Conservation (phyloP, 139 green algal genomes). For the Asterochloris sp. region DNA sequence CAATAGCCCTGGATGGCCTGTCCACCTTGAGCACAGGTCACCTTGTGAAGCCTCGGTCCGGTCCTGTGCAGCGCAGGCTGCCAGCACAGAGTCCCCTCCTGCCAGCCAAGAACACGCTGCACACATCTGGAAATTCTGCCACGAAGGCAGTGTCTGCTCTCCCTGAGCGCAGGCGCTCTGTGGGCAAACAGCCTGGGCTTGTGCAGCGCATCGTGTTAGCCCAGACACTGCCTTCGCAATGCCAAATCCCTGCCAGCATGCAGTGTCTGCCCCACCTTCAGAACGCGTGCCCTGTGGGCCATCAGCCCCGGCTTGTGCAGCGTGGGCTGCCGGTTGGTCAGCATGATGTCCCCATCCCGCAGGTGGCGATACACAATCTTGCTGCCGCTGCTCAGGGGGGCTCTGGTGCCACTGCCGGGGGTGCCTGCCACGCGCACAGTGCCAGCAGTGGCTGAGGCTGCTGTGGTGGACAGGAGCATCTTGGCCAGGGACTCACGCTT, state of each 20-base stretch:
- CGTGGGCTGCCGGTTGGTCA: constrained; percentile 99
- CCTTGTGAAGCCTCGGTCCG: too few species aligned
- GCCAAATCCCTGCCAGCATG: neutral
- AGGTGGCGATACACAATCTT: constrained; percentile 92
- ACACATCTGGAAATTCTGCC: too few species aligned
- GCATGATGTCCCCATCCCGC: constrained; percentile 90
- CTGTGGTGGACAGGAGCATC: constrained; percentile 58
- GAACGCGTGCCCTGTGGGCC: constrained; percentile 59
- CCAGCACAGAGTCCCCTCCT: too few species aligned
- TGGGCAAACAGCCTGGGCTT: neutral
- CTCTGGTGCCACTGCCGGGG: neutral
- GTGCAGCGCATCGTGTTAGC: neutral
- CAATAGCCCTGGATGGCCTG: too few species aligned
- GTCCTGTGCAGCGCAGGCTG: too few species aligned
- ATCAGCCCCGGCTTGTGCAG: constrained; percentile 94
- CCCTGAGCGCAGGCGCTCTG: too few species aligned
- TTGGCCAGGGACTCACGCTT: constrained; percentile 74
- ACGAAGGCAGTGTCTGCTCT: too few species aligned
- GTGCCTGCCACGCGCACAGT: constrained; percentile 4
- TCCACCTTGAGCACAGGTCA: too few species aligned
- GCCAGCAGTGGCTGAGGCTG: neutral
- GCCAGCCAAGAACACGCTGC: too few species aligned
- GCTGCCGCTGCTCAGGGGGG: constrained; percentile 17
- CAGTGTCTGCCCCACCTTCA: constrained; percentile 21
- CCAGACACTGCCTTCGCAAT: neutral